These are phyloP conservation scores for Trichophyton verrucosum DNA, from an alignment of 2,329 filamentous ascomycete species.

Conservation along the genomic window DNA sequence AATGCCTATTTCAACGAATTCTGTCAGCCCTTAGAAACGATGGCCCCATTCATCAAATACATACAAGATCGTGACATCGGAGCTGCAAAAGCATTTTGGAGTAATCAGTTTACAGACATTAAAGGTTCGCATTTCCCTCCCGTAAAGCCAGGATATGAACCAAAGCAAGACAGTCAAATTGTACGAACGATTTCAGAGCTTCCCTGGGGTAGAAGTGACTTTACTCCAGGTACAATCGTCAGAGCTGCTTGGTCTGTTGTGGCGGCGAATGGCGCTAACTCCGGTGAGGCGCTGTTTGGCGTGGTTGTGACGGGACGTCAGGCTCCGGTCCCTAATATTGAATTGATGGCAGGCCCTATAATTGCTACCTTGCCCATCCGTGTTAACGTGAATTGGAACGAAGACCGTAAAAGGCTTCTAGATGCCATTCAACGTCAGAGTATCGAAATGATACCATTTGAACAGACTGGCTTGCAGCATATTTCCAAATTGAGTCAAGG, in stretches of 20 bases:
- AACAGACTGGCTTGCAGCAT: slow-evolving; percentile 36
- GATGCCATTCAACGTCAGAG: slow-evolving; percentile 42
- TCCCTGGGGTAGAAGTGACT: not conserved
- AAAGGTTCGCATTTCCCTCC: slow-evolving; percentile 4
- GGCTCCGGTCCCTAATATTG: slow-evolving; percentile 25
- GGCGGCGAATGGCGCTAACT: slow-evolving; percentile 22
- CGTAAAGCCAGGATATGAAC: not conserved
- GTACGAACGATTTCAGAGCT: not conserved
- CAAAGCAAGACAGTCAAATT: not conserved
- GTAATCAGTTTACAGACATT: slow-evolving; percentile 5
- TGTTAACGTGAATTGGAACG: slow-evolving; percentile 18
- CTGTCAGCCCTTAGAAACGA: not conserved
- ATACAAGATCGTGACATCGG: not conserved
- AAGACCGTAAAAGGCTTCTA: slow-evolving; percentile 19
- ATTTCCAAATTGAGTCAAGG: slow-evolving; percentile 42
- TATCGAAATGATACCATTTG: slow-evolving; percentile 44
- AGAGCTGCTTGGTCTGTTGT: slow-evolving; percentile 27
- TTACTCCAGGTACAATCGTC: slow-evolving; percentile 3
- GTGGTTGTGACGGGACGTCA: slow-evolving; percentile 30
- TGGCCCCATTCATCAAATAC: not conserved
- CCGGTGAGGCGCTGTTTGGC: slow-evolving; percentile 29
- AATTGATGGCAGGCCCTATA: slow-evolving; percentile 28
- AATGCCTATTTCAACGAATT: not conserved
- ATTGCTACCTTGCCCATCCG: slow-evolving; percentile 30
- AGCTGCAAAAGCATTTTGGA: slow-evolving; percentile 9